A percentile compares a stretch with the other conserved stretches of the same genome.
Conservation (phyloP, 2,329 filamentous ascomycete species). For the Rhynchosporium secalis region DNA sequence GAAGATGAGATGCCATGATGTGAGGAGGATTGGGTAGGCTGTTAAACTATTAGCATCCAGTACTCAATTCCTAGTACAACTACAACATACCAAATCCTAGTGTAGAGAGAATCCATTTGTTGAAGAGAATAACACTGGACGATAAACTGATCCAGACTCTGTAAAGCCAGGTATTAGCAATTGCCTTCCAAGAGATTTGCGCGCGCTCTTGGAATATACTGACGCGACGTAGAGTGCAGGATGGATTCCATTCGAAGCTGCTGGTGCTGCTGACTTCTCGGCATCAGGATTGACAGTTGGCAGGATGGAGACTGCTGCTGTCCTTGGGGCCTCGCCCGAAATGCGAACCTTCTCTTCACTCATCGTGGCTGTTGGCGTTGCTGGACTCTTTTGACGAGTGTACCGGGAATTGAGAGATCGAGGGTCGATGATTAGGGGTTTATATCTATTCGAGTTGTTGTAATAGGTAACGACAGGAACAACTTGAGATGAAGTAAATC, state of each 20-base stretch:
- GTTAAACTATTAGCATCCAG: conserved; percentile 37
- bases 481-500: not conserved
- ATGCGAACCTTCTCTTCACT: conserved; percentile 79
- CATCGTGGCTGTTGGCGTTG: conserved; percentile 49
- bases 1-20: conserved; percentile 93
- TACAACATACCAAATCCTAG: conserved; percentile 71
- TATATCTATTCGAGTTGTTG: conserved; percentile 11
- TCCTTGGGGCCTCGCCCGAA: conserved; percentile 73
- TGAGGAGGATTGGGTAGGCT: conserved; percentile 79
- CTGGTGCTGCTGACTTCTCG: conserved; percentile 66
- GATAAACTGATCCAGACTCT: conserved; percentile 92
- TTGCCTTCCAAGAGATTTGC: conserved; percentile 5
- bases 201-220: conserved; percentile 37
- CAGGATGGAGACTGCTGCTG: conserved; percentile 61
- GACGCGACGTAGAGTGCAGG: conserved; percentile 74
- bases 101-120: conserved; percentile 95
- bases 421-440: conserved; percentile 28
- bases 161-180: conserved; percentile 28
- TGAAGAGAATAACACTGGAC: conserved; percentile 95
- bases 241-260: conserved; percentile 48
- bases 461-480: conserved; percentile 24
- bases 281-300: conserved; percentile 69
- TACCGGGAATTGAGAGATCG: conserved; percentile 17
- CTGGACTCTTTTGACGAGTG: not conserved
- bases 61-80: conserved; percentile 19